Evolutionary conservation across 441 rosid species (phyloP).

Genomic region (Omphalea diandra): DNA sequence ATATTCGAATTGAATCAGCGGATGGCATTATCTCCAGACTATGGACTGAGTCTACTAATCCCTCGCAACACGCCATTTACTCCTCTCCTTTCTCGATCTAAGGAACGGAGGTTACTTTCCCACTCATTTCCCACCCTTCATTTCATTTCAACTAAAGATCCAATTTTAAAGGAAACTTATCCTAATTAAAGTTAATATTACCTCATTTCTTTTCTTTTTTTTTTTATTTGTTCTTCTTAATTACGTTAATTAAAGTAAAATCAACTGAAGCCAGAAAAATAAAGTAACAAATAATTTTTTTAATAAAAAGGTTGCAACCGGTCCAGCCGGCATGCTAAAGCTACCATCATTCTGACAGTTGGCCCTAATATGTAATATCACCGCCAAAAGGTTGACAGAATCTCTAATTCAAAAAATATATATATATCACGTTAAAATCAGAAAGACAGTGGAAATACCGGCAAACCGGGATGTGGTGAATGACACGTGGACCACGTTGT

Average conservation of each 20-base stretch:
- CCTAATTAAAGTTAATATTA: constrained; percentile 13
- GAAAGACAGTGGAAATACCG: background rate
- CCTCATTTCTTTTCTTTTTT: background rate
- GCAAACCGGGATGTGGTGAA: background rate
- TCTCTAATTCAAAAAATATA: background rate
- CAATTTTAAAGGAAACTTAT: constrained; percentile 39
- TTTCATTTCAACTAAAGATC: constrained; percentile 50
- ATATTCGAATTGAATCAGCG: constrained; percentile 14
- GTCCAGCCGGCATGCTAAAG: constrained; percentile 40
- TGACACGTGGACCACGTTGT: constrained; percentile 22
- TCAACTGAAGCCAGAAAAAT: background rate
- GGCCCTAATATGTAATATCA: constrained; percentile 17
- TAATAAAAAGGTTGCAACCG: background rate
- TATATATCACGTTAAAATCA: background rate
- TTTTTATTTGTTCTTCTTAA: background rate
- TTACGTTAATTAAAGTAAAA: background rate
- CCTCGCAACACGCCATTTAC: constrained; percentile 51
- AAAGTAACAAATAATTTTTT: background rate
- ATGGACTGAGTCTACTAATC: constrained; percentile 39
- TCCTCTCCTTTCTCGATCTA: constrained; percentile 27
- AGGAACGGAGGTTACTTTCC: constrained; percentile 28
- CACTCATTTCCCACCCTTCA: constrained; percentile 35
- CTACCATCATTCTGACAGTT: constrained; percentile 24
- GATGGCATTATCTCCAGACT: constrained; percentile 17
- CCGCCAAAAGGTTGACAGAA: constrained; percentile 21